Evolutionary conservation across 495 filamentous ascomycete genomes (phyloP), one percentile per base, ranked within the genome.

Genomic region (Filosporella fistucella): DNA sequence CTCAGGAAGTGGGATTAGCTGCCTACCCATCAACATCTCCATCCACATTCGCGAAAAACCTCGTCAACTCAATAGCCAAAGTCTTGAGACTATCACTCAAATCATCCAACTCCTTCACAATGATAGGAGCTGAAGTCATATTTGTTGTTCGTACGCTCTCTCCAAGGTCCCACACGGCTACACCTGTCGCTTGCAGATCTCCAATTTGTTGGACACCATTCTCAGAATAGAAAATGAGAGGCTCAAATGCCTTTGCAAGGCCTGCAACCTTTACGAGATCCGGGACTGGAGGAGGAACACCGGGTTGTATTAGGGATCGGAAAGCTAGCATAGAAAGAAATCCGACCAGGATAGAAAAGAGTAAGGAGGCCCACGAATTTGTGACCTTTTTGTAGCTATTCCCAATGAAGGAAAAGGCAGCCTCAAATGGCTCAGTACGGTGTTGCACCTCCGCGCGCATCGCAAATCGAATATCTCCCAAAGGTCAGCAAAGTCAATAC

Each of bases 31-130:
- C 90, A 51, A 96, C 85, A 56, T 96, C 90, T 11, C 88, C 87
- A 61, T 96, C 87, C 12, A 96, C 88, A 48, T 88, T 88, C 26
- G 89, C 84, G 58, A 95, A 95, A 66, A 96, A 96, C 53, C 80
- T 80, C 6, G 86, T 91, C 18, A 95, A 68, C 56, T 94, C 89
- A 10, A 88, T 71, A 2, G 86, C 84, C 1, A 96, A 72, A 1
- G 77, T 82, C 62, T 91, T 93, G 20, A 96, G 72, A 35, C 78
- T 86, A 44, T 94, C 88, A 43, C 83, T 87, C 18, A 95, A 69
- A 38, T 82, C 83, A 57, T 95, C 89, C 16, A 96, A 77, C 54
- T 89, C 85, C 51, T 78, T 69, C 16, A 93, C 88, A 38, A 96
- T 95, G 55, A 86, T 80, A 2, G 87, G 84, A 14, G 86, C 86